These are phyloP conservation scores for Lipomyces yamanashiensis DNA, from an alignment of 805 yeast species.

Conservation along the genomic window DNA sequence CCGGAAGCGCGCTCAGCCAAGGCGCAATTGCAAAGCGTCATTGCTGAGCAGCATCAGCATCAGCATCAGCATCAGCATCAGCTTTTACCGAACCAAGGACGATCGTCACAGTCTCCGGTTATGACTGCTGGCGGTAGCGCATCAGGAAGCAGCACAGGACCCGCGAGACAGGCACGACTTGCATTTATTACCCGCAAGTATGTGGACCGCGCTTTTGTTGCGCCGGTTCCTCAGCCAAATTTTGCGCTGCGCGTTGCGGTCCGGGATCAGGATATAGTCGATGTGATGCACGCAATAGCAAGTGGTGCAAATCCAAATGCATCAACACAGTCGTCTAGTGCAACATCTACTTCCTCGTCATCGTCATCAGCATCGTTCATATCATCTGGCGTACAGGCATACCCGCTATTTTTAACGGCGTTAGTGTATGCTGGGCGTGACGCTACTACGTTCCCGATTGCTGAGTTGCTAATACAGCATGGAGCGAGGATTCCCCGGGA, in stretches of 20 bases:
- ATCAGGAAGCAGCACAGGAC: conserved; percentile 12
- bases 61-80: conserved; percentile 7
- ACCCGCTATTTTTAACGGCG: conserved; percentile 45
- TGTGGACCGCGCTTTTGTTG: conserved; percentile 54
- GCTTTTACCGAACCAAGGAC: background rate
- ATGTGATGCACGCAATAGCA: conserved; percentile 46
- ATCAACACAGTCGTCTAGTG: background rate
- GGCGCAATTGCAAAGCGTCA: conserved; percentile 42
- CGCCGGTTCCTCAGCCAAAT: conserved; percentile 42
- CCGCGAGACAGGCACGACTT: conserved; percentile 39
- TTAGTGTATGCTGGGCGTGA: conserved; percentile 42
- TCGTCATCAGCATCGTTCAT: conserved; percentile 2
- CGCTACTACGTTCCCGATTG: conserved; percentile 44
- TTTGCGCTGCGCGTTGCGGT: conserved; percentile 46
- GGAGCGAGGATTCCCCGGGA: conserved; percentile 44
- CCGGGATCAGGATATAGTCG: conserved; percentile 41
- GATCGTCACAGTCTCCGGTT: conserved; percentile 41
- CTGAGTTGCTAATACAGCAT: conserved; percentile 48
- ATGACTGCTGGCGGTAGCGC: conserved; percentile 52
- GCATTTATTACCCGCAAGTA: conserved; percentile 72
- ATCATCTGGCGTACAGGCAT: conserved; percentile 19
- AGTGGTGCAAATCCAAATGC: conserved; percentile 48
- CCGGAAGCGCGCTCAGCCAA: conserved; percentile 35
- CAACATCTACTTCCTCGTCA: conserved; percentile 8
- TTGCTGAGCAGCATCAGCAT: conserved; percentile 2